Base-by-base conservation (phyloP, 1,139 yeast species). In the Hemisphaericaspora lyxosophila region DNA sequence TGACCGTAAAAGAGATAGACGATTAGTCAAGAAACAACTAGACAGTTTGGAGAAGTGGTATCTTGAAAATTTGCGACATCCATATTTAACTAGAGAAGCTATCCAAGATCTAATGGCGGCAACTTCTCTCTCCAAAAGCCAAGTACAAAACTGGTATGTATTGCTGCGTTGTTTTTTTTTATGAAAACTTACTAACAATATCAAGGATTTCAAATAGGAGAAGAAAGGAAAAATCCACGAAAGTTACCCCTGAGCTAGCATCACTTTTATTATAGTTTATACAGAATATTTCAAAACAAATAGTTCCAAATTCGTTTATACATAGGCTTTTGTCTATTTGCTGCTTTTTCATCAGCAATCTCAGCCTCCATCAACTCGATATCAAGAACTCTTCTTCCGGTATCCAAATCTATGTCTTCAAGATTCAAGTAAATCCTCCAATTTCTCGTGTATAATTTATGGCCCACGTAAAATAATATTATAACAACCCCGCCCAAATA, bases 401-500 rank as follows among this genome's bases (percentile, higher is more conserved):
- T 53, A 35, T 57, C 64, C 34, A 66, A 49, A 42, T 67, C 70
- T 37, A 67, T 63, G 17, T 62, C 63, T 13, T 45, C 36, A 34
- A 56, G 49, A 2, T 45, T 45, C n/a, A 60, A 45, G 41, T 51
- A 59, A 8, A 62, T 30, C 40, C 57, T 52, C 71, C 71, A 64
- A 42, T 63, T 63, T 42, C 56, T 55, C 12, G 62, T 50, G 42
- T 44, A 60, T 15, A 64, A 7, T 38, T 65, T 64, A 44, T 67
- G 72, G 20, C 60, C 62, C 17, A 62, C 26, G 48, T 64, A 67
- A 42, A 67, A 64, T 2, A 62, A 42, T 17, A 59, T 26, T 9
- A 67, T 57, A 5, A 67, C 69, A 9, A 64, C 45, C 2, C 60
- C 57, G 6, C 70, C 70, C 40, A 67, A 55, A 45, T 66, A 67